Evolutionary conservation across 2,329 filamentous ascomycete species (phyloP), one percentile per base, ranked within the genome.

Genomic region (Chaetomium sp.): DNA sequence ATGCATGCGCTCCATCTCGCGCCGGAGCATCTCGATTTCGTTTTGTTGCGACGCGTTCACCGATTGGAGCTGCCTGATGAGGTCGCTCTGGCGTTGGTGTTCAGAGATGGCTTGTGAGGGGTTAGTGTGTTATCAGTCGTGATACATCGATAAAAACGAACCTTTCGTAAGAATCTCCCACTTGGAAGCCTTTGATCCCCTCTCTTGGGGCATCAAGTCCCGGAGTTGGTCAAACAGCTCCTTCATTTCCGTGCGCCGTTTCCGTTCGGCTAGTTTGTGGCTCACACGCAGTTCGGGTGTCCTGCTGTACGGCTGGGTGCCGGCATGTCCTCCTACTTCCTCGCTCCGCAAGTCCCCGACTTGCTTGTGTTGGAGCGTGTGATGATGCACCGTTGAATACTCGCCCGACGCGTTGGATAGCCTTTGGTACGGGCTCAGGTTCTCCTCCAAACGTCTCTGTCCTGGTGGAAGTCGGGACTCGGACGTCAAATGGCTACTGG

Each of bases 161-260:
- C 89, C 87, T 76, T 92, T 92, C 2, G 87, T 91, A 12, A 95
- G 69, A 49, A 92, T 91, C 65, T 95, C 89, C 89, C 89, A 95
- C 65, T 95, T 95, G 62, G 88, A 91, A 0, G 89, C 89, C 69
- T 94, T 95, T 32, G 86, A 87, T 1, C 89, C 89, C 12, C 89
- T 82, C 64, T 89, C 88, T 63, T 90, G 87, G 1, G 88, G 88
- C 73, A 92, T 85, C 40, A 90, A 76, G 62, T 88, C 85, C 62
- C 89, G 82, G 7, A 94, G 74, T 63, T 89, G 86, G 62, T 94
- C 89, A 66, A 94, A 94, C 0, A 94, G 73, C 65, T 89, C 86
- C 72, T 94, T 94, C 89, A 94, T 94, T 68, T 94, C 89, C 7
- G 88, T 91, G 58, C 89, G 78, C 41, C 89, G 81, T 73, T 94